These are phyloP conservation scores for Termitomyces sp. DNA, from an alignment of 768 basidiomycete species.

Conservation along the genomic window DNA sequence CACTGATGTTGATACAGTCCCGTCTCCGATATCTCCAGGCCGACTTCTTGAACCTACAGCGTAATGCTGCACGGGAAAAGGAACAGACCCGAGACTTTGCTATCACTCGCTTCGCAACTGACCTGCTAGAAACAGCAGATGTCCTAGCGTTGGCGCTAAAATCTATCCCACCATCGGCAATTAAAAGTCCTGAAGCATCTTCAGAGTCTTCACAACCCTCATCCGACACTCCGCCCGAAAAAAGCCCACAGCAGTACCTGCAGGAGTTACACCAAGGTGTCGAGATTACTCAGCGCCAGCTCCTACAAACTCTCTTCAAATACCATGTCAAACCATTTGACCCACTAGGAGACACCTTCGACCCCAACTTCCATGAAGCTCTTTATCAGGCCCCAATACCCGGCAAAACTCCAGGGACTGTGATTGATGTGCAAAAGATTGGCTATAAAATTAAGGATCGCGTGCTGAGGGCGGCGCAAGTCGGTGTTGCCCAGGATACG, in stretches of 20 bases:
- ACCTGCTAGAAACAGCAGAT: slow-evolving; percentile 87
- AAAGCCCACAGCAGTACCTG: slow-evolving; percentile 54
- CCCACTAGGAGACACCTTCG: slow-evolving; percentile 87
- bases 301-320: slow-evolving; percentile 86
- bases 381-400: slow-evolving; percentile 89
- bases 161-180: slow-evolving; percentile 55
- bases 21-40: slow-evolving; percentile 90
- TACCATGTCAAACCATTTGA: slow-evolving; percentile 91
- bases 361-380: slow-evolving; percentile 94
- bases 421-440: slow-evolving; percentile 85
- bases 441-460: slow-evolving; percentile 96
- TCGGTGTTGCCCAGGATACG: slow-evolving; percentile 84
- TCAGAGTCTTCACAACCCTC: slow-evolving; percentile 23
- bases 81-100: slow-evolving; percentile 91
- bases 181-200: slow-evolving; percentile 24
- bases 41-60: slow-evolving; percentile 93
- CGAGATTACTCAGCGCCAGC: slow-evolving; percentile 83
- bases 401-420: slow-evolving; percentile 84
- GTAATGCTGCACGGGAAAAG: slow-evolving; percentile 87
- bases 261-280: slow-evolving; percentile 81
- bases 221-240: slow-evolving; percentile 26
- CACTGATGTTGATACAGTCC: slow-evolving; percentile 41
- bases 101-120: slow-evolving; percentile 85
- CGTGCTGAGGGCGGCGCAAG: slow-evolving; percentile 90
- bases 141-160: slow-evolving; percentile 82